Conservation (phyloP, 2,329 filamentous ascomycete species). For the Bipolaris oryzae region DNA sequence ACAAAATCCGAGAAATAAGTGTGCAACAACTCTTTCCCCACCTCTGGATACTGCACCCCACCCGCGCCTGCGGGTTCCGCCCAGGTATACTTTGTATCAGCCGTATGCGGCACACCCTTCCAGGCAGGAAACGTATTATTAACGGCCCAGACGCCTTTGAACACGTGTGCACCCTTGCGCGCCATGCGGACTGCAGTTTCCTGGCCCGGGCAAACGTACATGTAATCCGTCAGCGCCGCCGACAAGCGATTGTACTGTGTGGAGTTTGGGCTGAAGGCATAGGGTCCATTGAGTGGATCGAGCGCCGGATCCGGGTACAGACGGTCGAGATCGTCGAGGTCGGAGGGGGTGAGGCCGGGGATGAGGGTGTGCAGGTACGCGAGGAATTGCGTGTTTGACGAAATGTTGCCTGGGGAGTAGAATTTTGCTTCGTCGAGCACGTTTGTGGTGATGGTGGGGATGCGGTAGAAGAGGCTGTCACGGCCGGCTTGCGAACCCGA, state of each 20-base stretch:
- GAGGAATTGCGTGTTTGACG: conserved; percentile 44
- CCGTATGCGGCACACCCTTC: conserved; percentile 32
- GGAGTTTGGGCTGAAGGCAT: conserved; percentile 51
- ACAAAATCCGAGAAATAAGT: conserved; percentile 52
- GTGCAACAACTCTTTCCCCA: conserved; percentile 47
- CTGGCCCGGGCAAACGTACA: conserved; percentile 54
- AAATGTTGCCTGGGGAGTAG: conserved; percentile 33
- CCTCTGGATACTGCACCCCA: conserved; percentile 45
- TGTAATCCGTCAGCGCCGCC: conserved; percentile 52
- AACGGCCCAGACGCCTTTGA: conserved; percentile 27
- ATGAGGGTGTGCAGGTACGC: conserved; percentile 33
- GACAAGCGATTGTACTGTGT: conserved; percentile 54
- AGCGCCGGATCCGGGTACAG: conserved; percentile 33
- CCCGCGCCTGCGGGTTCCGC: conserved; percentile 58
- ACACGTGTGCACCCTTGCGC: conserved; percentile 36
- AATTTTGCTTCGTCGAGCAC: conserved; percentile 43
- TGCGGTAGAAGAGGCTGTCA: conserved; percentile 32
- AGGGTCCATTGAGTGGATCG: conserved; percentile 35
- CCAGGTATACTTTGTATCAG: conserved; percentile 51
- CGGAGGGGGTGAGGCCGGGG: conserved; percentile 22
- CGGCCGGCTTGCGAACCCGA: conserved; percentile 46
- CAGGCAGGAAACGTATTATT: conserved; percentile 32
- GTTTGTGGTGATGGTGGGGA: conserved; percentile 38
- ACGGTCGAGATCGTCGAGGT: conserved; percentile 26
- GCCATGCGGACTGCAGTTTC: conserved; percentile 53